Evolutionary conservation across 2,329 filamentous ascomycete species (phyloP), one percentile per base, ranked within the genome.

Genomic region (Niveomyces coronatus): DNA sequence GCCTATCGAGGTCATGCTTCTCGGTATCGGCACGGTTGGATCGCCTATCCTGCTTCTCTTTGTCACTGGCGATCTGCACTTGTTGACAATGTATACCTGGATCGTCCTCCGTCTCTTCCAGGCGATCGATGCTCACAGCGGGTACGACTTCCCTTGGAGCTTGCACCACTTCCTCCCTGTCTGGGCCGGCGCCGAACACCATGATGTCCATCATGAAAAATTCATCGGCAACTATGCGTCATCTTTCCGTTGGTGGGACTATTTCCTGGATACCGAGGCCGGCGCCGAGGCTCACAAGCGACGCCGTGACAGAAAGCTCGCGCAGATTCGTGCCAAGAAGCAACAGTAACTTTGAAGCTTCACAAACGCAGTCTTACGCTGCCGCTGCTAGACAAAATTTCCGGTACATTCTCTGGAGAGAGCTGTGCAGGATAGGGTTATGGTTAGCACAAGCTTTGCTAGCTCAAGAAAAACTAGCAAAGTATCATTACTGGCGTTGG

Each of bases 211-310:
- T 67, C 91, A 98, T 67, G 91, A 98, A 70, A 86, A 87, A 59
- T 98, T 98, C 67, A 87, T 98, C 47, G 91, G 91, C 52, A 98
- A 98, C 71, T 98, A 96, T 61, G 71, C 89, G 36, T 94, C 87
- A 57, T 94, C 85, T 70, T 98, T 98, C 78, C 77, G 89, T 62
- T 98, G 91, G 91, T 98, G 91, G 91, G 91, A 98, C 67, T 94
- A 83, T 61, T 61, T 80, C 51, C 73, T 96, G 49, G 88, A 95
- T 63, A 98, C 91, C 45, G 89, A 98, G 72, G 85, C 85, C 47
- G 86, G 85, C 37, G 76, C 85, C 26, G 89, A 93, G 62, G 85
- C 89, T 28, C 74, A 82, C 52, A 88, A 87, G 78, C 75, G 72
- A 56, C 80, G 88, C 56, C 76, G 87, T 43, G 86, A 91, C 62